Conservation (phyloP, 106 monocot species). For the Agapanthus africanus region DNA sequence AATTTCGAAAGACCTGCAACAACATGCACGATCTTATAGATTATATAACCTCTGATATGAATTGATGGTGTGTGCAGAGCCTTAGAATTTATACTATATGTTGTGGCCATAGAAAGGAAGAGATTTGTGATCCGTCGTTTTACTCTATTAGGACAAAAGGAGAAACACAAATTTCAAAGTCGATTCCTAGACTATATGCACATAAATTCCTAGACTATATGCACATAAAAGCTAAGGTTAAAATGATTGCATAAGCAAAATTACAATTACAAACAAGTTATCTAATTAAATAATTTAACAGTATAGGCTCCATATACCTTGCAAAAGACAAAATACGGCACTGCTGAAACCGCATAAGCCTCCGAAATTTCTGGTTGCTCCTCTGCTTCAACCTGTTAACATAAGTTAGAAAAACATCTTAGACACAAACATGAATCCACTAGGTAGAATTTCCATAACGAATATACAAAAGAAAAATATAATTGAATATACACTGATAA, state of each 20-base stretch:
- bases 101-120: not conserved
- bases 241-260: too few relatives aligned
- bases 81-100: not conserved
- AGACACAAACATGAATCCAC: not conserved
- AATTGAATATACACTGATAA: not conserved
- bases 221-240: too few relatives aligned
- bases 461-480: not conserved
- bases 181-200: too few relatives aligned
- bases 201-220: too few relatives aligned
- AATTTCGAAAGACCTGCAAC: not conserved
- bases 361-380: constrained; percentile 93
- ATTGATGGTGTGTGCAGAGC: not conserved
- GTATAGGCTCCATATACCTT: constrained; percentile 43
- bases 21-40: not conserved
- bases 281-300: not conserved
- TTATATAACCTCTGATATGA: not conserved
- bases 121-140: not conserved
- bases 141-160: not conserved
- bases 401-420: not conserved
- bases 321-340: constrained; percentile 87
- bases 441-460: not conserved
- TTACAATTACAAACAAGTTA: not conserved
- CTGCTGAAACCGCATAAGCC: constrained; percentile 74
- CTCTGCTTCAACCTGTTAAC: constrained; percentile 87
- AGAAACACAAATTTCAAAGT: not conserved